phyloP scores from a whole-genome alignment of 1,284 basidiomycete species.

The Cutaneotrichosporon sp. region DNA sequence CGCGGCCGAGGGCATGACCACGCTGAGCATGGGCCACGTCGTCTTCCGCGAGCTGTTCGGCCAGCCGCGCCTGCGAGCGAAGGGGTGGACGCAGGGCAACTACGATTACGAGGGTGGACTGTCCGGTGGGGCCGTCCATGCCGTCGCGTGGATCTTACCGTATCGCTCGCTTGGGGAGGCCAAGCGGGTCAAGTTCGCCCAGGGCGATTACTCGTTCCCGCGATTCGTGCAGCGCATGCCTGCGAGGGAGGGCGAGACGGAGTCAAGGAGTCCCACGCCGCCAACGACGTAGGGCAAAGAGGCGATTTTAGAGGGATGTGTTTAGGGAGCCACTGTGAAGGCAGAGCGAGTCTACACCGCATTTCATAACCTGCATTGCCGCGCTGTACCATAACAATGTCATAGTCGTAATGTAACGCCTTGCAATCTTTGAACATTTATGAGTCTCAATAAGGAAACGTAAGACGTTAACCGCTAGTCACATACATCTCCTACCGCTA shows the following conservation, averaged over 20 bases:
- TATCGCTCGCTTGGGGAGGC: constrained; percentile 42
- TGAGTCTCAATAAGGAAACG: too few relatives aligned
- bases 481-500: too few relatives aligned
- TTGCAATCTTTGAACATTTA: too few relatives aligned
- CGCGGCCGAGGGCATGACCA: constrained; percentile 67
- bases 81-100: constrained; percentile 33
- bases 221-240: constrained; percentile 16
- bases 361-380: too few relatives aligned
- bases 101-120: constrained; percentile 25
- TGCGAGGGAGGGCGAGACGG: background rate
- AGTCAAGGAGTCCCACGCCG: too few relatives aligned
- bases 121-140: background rate
- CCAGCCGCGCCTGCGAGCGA: constrained; percentile 33
- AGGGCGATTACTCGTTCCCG: constrained; percentile 41
- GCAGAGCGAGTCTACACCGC: too few relatives aligned
- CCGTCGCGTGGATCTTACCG: constrained; percentile 33
- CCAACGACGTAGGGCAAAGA: too few relatives aligned
- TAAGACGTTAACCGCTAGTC: too few relatives aligned
- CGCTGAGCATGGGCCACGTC: constrained; percentile 69
- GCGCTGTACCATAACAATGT: too few relatives aligned
- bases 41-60: constrained; percentile 66
- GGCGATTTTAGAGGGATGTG: too few relatives aligned
- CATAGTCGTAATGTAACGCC: too few relatives aligned
- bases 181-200: constrained; percentile 40
- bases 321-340: too few relatives aligned